Conservation (phyloP, 1,284 basidiomycete species). For the Ustilago shanxiensis region DNA sequence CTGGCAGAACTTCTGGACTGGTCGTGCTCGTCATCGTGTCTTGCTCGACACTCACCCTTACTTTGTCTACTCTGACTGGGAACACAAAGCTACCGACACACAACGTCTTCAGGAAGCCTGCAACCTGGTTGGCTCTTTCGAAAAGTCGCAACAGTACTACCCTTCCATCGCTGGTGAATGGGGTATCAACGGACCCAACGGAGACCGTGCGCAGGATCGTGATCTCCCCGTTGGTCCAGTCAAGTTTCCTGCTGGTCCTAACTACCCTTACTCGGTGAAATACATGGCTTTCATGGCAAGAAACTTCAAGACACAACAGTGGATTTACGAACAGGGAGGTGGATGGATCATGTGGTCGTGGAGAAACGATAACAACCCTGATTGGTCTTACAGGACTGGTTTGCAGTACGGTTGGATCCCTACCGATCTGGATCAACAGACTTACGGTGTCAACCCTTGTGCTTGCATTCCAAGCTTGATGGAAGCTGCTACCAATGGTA, state of each 20-base stretch:
- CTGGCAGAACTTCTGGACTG: slow-evolving; percentile 75
- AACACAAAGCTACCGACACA: slow-evolving; percentile 50
- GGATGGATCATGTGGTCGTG: slow-evolving; percentile 86
- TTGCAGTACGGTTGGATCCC: slow-evolving; percentile 66
- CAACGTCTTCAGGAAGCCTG: slow-evolving; percentile 55
- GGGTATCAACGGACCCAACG: slow-evolving; percentile 55
- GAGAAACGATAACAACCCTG: slow-evolving; percentile 73
- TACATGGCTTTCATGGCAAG: slow-evolving; percentile 88
- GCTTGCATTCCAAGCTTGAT: slow-evolving; percentile 29
- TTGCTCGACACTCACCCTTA: slow-evolving; percentile 62
- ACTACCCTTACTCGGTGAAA: slow-evolving; percentile 63
- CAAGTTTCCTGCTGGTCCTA: slow-evolving; percentile 56
- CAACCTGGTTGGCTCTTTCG: slow-evolving; percentile 32
- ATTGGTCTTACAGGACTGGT: slow-evolving; percentile 69
- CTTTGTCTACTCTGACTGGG: slow-evolving; percentile 59
- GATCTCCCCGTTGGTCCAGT: slow-evolving; percentile 55
- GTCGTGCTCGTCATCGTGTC: slow-evolving; percentile 49
- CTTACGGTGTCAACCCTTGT: slow-evolving; percentile 47
- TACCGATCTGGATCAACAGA: slow-evolving; percentile 41
- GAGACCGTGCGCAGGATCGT: slow-evolving; percentile 51
- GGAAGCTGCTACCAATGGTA: slow-evolving; percentile 12
- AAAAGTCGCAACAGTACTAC: slow-evolving; percentile 53
- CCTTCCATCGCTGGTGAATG: slow-evolving; percentile 60
- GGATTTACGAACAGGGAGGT: slow-evolving; percentile 70
- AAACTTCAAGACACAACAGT: slow-evolving; percentile 84